Evolutionary conservation across 1,284 basidiomycete genomes (phyloP).

Genomic region (Paramarasmius palmivorus): DNA sequence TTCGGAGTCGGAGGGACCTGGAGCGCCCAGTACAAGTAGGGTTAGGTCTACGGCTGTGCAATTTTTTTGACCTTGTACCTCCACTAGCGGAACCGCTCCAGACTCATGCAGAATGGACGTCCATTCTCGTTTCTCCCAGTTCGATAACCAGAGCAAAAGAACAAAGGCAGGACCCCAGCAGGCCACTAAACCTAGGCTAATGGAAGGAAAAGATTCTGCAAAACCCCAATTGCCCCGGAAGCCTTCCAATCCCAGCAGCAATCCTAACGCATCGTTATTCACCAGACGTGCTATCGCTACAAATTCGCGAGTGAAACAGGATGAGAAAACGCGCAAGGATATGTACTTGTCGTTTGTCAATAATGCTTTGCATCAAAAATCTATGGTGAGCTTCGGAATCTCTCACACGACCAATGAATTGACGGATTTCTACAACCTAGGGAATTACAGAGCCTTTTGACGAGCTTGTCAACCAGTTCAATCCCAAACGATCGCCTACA

Average conservation of each 20-base stretch:
- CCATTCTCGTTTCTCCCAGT: conserved; percentile 71
- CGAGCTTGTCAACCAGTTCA: conserved; percentile 73
- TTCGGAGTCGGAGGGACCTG: no score
- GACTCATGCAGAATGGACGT: conserved; percentile 56
- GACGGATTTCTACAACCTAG: conserved; percentile 36
- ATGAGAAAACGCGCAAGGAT: conserved; percentile 73
- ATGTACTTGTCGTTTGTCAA: conserved; percentile 86
- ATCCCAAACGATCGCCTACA: conserved; percentile 41
- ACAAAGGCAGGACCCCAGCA: conserved; percentile 68
- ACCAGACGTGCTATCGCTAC: conserved; percentile 66
- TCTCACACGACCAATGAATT: conserved; percentile 12
- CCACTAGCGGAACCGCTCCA: background rate
- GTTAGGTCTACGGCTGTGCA: background rate
- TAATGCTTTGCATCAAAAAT: conserved; percentile 78
- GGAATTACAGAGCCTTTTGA: conserved; percentile 68
- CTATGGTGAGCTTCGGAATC: conserved; percentile 46
- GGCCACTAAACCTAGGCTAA: conserved; percentile 41
- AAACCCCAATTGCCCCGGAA: conserved; percentile 24
- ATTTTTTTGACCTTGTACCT: background rate
- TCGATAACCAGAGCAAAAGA: conserved; percentile 55
- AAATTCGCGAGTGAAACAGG: conserved; percentile 75
- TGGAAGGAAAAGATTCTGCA: conserved; percentile 31
- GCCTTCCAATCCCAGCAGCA: conserved; percentile 22
- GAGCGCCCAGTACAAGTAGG: no score
- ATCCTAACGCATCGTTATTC: conserved; percentile 32